Conservation (phyloP, 768 basidiomycete genomes). For the Suillus ampliporus region DNA sequence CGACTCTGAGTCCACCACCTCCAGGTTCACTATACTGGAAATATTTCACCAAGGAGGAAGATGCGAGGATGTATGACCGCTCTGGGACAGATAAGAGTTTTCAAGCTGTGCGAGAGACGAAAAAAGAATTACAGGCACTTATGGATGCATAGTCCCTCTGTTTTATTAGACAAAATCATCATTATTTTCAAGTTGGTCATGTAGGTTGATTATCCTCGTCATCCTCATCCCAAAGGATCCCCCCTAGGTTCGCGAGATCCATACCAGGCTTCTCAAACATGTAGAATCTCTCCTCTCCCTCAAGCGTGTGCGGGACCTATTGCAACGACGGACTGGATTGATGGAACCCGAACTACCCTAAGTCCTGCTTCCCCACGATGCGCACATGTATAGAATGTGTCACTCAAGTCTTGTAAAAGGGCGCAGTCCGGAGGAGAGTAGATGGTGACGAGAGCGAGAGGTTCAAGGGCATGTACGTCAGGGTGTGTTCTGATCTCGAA, state of each 20-base stretch:
- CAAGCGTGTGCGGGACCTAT: conserved; percentile 16
- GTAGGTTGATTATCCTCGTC: neutral
- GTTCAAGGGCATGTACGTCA: neutral
- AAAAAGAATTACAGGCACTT: neutral
- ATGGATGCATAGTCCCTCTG: neutral
- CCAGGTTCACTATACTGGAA: neutral
- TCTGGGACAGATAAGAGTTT: neutral
- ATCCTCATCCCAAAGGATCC: conserved; percentile 2
- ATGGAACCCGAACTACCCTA: neutral
- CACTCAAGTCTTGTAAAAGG: conserved; percentile 8
- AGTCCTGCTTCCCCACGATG: conserved; percentile 1
- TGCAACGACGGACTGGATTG: no score
- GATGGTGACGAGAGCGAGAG: conserved; percentile 28
- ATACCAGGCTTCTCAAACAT: conserved; percentile 14
- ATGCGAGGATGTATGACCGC: neutral
- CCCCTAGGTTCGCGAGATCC: conserved; percentile 10
- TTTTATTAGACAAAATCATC: neutral
- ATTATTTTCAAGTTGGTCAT: no score
- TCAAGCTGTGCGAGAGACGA: neutral
- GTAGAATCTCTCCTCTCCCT: conserved; percentile 1
- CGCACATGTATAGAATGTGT: conserved; percentile 10
- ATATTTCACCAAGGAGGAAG: neutral
- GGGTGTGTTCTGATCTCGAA: no score
- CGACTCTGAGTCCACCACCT: neutral
- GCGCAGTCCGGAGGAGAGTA: conserved; percentile 26